Conservation (phyloP, 257 asterid genomes). For the Solanum sitiens region DNA sequence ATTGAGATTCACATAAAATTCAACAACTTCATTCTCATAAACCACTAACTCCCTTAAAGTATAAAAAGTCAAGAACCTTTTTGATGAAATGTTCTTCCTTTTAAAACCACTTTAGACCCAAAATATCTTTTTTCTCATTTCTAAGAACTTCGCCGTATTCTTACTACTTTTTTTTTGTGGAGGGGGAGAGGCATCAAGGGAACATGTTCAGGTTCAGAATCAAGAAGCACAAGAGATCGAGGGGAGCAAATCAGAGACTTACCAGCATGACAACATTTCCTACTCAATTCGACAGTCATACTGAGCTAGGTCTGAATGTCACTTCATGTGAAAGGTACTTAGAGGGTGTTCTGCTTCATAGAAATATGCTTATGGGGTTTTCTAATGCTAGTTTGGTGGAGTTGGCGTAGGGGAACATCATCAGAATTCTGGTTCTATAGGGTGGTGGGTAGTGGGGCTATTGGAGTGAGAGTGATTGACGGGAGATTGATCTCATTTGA, state of each 20-base stretch:
- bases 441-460: background rate
- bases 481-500: background rate
- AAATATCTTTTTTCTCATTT: background rate
- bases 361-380: no score
- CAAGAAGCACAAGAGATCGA: background rate
- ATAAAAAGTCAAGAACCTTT: no score
- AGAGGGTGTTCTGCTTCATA: background rate
- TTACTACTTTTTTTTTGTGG: background rate
- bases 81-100: background rate
- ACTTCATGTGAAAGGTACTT: background rate
- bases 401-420: background rate
- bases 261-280: fast-evolving
- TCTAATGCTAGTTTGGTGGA: background rate
- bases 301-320: fast-evolving
- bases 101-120: background rate
- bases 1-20: no score
- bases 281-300: fast-evolving
- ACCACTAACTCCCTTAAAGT: background rate
- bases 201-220: background rate
- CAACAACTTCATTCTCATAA: background rate
- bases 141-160: background rate
- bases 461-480: background rate
- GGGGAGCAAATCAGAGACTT: fast-evolving
- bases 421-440: fast-evolving
- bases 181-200: background rate